Base-by-base conservation (phyloP, 805 yeast species). In the Nadsonia fulvescens region DNA sequence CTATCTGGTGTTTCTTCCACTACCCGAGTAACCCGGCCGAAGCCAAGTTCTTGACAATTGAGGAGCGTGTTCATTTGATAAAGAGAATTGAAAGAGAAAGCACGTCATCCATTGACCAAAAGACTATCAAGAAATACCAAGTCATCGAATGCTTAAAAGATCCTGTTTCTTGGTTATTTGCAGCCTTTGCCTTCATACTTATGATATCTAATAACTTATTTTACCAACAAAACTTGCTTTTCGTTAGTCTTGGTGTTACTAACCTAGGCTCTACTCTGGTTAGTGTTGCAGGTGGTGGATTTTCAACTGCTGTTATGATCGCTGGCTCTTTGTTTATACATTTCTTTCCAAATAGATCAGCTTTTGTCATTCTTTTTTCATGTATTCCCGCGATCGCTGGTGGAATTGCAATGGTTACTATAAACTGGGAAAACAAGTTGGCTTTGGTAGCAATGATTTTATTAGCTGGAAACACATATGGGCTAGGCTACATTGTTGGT, bases 21-120 rank as follows among this genome's bases (percentile, higher is more conserved):
- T 69, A 65, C 37, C 78, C 77, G 20, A 55, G 60, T 32, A 64
- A 67, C 40, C 76, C 76, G 9, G 43, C 69, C 0, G 54, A 50
- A 32, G 67, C 68, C 5, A 51, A 44, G 30, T 63, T 63, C 35
- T 49, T 70, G 24, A 33, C 58, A 4, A 41, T 38, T 2, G 54
- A 62, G 22, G 76, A 70, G 41, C 65, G 56, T 37, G 56, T 65
- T 8, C 56, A 62, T 59, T 46, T 60, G 31, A 62, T 63, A 34
- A 43, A 61, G 45, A 43, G 56, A 40, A 53, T 48, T 29, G 59
- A 53, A 33, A 38, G 34, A 18, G 46, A 47, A 14, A 58, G 51
- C 5, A 50, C 39, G 27, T 44, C 57, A 2, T 39, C 63, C 2
- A 54, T 56, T 31, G 63, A 59, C 31, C 63, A 59, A 31, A 60